Conservation (phyloP, 108 stramenopile genomes). For the Skeletonema potamos region DNA sequence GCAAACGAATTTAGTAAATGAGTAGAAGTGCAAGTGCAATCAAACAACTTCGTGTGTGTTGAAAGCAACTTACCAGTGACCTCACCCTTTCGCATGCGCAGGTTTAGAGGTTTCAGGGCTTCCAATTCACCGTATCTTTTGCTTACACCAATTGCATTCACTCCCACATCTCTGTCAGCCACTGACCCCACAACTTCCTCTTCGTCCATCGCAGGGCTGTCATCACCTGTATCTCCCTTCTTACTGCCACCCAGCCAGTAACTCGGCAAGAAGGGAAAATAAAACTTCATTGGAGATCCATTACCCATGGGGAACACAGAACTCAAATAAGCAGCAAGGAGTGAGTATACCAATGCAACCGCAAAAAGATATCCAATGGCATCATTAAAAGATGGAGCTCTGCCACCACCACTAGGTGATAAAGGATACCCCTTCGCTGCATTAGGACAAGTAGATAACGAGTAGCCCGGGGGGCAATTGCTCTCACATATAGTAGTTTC, state of each 20-base stretch:
- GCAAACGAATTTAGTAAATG: background rate
- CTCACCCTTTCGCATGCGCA: constrained; percentile 48
- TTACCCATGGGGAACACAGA: constrained; percentile 51
- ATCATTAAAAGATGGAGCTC: constrained; percentile 43
- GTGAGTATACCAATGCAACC: constrained; percentile 42
- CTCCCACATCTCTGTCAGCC: constrained; percentile 23
- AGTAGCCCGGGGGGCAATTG: constrained; percentile 32
- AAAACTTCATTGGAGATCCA: constrained; percentile 48
- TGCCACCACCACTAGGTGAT: background rate
- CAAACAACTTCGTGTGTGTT: background rate
- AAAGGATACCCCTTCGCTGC: constrained; percentile 20
- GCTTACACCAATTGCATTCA: constrained; percentile 32
- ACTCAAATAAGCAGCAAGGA: constrained; percentile 49
- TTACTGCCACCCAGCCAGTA: constrained; percentile 35
- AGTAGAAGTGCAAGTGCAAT: background rate
- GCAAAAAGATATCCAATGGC: constrained; percentile 40
- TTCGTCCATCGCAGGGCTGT: background rate
- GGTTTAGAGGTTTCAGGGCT: constrained; percentile 50
- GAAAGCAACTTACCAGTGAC: constrained; percentile 23
- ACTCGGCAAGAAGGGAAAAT: constrained; percentile 40
- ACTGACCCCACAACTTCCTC: background rate
- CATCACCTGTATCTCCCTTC: background rate
- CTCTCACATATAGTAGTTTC: background rate
- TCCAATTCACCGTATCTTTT: constrained; percentile 55
- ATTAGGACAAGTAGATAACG: constrained; percentile 4